Base-by-base conservation (phyloP, 2,329 filamentous ascomycete species). In the Fusarium euwallaceae region DNA sequence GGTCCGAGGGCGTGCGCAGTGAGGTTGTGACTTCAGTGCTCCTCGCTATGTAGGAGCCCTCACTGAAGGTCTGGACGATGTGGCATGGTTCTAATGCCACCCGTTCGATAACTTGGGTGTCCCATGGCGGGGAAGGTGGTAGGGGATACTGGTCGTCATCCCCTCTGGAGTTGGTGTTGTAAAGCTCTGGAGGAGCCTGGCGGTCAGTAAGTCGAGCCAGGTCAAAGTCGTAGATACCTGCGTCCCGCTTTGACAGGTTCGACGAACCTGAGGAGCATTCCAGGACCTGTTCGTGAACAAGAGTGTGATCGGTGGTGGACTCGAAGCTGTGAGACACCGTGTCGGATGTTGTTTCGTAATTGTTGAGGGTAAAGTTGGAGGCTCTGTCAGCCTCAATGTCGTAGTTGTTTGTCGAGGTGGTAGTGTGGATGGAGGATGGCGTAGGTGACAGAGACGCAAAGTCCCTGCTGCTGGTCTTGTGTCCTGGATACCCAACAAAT, bases 1-100 rank as follows among this genome's bases (percentile, higher is more conserved):
- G 24, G 4, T 76, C 73, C 10, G 24, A 20, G 1, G 55, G 29
- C 12, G 67, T 74, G 10, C 73, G 70, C 0, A 43, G 20, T 16
- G 56, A 58, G 4, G 62, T 69, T 1, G 67, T 76, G 4, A 72
- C 63, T 43, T 76, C 70, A 4, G 73, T 76, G n/a, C 73, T 76
- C 22, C 73, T 64, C 1, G 68, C 68, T 14, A 76, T 12, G 34
- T 74, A 76, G 0, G 73, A 76, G 7, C 73, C 73, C 14, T 74
- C 62, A 8, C 70, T 70, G 2, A 76, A 59, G 4, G 67, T 56
- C 53, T 76, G 73, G 2, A 76, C 24, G 4, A 76, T 48, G 6
- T 70, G 64, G 41, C 73, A 75, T 0, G 67, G 67, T 3, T 61
- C 70, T 1, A 76, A 2, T 4, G 67, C 17, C 9, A 67, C 58